Evolutionary conservation across 2,329 filamentous ascomycete genomes (phyloP).

Genomic region (Coniochaeta sp.): DNA sequence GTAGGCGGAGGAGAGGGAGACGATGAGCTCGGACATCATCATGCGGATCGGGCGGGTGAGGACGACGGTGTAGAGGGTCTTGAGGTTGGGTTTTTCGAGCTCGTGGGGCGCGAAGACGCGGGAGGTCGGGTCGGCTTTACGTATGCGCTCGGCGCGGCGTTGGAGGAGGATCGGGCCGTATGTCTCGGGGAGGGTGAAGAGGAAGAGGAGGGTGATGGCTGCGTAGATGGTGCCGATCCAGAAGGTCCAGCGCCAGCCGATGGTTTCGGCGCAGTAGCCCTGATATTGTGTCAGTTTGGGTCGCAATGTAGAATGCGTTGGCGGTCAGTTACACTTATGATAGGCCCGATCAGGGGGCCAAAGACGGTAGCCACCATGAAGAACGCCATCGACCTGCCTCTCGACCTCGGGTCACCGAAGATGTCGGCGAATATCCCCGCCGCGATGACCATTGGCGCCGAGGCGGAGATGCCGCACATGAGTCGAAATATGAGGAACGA

Average conservation of each 20-base stretch:
- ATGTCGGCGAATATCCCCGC: conserved; percentile 61
- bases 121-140: conserved; percentile 44
- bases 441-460: conserved; percentile 55
- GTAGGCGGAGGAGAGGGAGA: conserved; percentile 63
- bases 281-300: too few species aligned
- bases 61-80: conserved; percentile 60
- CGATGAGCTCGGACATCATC: conserved; percentile 65
- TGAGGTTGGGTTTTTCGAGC: conserved; percentile 49
- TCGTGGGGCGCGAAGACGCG: conserved; percentile 55
- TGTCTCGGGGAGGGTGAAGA: conserved; percentile 60
- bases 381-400: conserved; percentile 54
- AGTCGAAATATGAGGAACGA: conserved; percentile 49
- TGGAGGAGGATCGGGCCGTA: conserved; percentile 52
- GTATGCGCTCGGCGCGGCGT: conserved; percentile 47
- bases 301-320: too few species aligned
- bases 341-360: conserved; percentile 60
- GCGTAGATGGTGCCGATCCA: conserved; percentile 66
- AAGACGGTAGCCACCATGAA: conserved; percentile 61
- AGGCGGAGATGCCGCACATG: conserved; percentile 45
- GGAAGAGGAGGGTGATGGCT: conserved; percentile 49
- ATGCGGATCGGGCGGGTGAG: conserved; percentile 66
- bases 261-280: conserved; percentile 51
- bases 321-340: too few species aligned
- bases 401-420: conserved; percentile 45
- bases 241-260: conserved; percentile 65